Conservation (phyloP, 2,329 filamentous ascomycete genomes). For the Magnaporthiopsis poae region DNA sequence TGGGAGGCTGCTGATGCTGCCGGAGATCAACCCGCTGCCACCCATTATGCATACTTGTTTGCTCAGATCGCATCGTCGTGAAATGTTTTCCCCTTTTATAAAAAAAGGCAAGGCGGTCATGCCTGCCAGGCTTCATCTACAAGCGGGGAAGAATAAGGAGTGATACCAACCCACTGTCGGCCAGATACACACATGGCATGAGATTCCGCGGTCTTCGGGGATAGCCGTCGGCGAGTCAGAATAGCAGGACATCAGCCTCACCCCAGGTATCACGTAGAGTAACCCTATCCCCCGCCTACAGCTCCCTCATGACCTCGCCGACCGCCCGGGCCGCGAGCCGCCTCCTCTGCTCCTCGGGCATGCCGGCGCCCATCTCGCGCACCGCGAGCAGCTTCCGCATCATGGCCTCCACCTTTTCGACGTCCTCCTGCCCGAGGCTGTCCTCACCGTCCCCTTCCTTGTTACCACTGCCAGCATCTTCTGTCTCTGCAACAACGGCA, state of each 20-base stretch:
- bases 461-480: background rate
- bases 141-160: background rate
- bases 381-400: conserved; percentile 56
- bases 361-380: conserved; percentile 46
- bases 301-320: conserved; percentile 53
- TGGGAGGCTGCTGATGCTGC: background rate
- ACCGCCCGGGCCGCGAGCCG: conserved; percentile 52
- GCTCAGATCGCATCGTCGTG: background rate
- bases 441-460: conserved; percentile 23
- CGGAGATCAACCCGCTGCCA: background rate
- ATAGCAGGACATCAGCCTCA: too few species aligned
- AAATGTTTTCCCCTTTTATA: background rate
- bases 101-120: background rate
- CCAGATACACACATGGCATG: too few species aligned
- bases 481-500: background rate
- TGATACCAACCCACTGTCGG: background rate
- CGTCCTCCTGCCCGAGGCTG: conserved; percentile 37
- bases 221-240: too few species aligned
- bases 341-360: conserved; percentile 52
- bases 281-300: conserved; percentile 22
- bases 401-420: conserved; percentile 52
- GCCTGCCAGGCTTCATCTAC: too few species aligned
- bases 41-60: background rate
- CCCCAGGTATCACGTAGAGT: background rate
- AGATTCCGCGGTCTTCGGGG: too few species aligned